phyloP scores from a whole-genome alignment of 352 stramenopile genomes.

The Plasmopara viticola region DNA sequence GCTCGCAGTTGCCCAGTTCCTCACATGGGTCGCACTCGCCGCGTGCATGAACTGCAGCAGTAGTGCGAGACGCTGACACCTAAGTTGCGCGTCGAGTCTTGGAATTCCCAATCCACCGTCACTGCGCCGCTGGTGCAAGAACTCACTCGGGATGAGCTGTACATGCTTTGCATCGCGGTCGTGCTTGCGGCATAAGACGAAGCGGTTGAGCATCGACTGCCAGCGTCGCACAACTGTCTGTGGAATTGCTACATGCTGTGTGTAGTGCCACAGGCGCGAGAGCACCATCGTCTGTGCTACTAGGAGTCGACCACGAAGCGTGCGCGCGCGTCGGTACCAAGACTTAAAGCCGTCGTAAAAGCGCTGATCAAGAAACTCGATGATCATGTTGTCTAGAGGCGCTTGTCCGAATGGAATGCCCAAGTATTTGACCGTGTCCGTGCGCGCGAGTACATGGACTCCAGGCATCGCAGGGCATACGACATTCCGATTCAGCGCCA shows the following conservation, averaged over 20 bases:
- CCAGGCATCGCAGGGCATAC: neutral
- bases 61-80: neutral
- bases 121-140: no score
- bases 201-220: no score
- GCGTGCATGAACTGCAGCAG: neutral
- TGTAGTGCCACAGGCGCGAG: no score
- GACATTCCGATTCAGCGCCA: no score
- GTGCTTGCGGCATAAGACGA: no score
- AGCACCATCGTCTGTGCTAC: constrained; percentile 1
- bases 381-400: neutral
- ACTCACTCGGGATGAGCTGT: no score
- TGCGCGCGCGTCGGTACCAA: neutral
- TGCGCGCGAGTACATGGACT: neutral
- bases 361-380: neutral
- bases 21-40: neutral
- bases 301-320: neutral
- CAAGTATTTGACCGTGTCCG: neutral
- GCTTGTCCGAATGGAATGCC: neutral
- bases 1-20: neutral
- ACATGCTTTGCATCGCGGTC: no score
- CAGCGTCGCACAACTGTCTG: no score
- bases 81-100: no score
- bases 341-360: neutral
- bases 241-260: no score
- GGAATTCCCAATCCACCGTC: no score